phyloP scores from a whole-genome alignment of 179 eudicot species.

The Silene vulgaris region DNA sequence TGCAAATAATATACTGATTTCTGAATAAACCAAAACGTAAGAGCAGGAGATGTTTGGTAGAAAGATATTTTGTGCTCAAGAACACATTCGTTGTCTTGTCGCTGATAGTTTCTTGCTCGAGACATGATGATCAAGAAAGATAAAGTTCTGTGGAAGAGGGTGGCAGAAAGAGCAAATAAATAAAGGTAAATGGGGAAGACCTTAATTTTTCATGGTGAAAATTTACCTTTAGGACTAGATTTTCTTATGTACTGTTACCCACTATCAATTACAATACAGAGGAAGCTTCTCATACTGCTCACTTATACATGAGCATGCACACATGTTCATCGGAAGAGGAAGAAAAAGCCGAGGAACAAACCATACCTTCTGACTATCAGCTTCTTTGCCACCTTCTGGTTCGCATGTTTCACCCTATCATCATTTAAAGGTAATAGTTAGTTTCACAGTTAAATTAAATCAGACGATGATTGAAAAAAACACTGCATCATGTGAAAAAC shows the following conservation, averaged over 20 bases:
- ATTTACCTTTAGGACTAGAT: background rate
- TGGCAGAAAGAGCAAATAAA: background rate
- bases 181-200: slow-evolving; percentile 1
- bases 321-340: background rate
- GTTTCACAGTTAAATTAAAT: slow-evolving; percentile 20
- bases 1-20: slow-evolving; percentile 1
- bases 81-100: background rate
- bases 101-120: background rate
- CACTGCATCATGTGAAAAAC: background rate
- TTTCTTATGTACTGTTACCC: background rate
- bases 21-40: background rate
- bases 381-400: slow-evolving; percentile 76
- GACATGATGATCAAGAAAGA: background rate
- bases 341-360: slow-evolving; percentile 2
- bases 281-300: background rate
- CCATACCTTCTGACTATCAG: slow-evolving; percentile 59
- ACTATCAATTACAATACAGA: background rate
- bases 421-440: slow-evolving; percentile 27
- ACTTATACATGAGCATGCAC: background rate
- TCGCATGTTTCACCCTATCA: slow-evolving; percentile 81
- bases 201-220: background rate
- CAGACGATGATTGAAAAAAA: background rate
- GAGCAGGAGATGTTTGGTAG: background rate
- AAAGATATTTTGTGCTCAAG: background rate
- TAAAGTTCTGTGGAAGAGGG: background rate